Base-by-base conservation (phyloP, 2,329 filamentous ascomycete species). In the Xylaria sp. region DNA sequence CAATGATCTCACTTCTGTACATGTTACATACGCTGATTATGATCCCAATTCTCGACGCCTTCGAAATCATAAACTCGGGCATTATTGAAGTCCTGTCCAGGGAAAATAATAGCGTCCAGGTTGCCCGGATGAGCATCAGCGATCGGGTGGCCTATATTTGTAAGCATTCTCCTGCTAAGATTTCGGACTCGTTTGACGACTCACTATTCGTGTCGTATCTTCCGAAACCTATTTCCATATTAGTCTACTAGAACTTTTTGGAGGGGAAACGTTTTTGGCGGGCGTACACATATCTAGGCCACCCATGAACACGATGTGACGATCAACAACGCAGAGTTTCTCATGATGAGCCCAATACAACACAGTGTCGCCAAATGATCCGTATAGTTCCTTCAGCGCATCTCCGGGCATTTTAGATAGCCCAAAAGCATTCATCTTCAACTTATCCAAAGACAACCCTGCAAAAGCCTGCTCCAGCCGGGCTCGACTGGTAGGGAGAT, bases 291-390 rank as follows among this genome's bases (percentile, higher is more conserved):
- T 84, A 79, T 97, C 94, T 1, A 97, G 82, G 22, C 94, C 94
- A 55, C 93, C 94, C 94, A 97, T 97, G 76, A 97, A 97, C 1
- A 90, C 93, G 63, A 90, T 83, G 10, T 84, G 84, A n/a, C 90
- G 88, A 77, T 97, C 94, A 17, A 97, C 81, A 1, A 97, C 77
- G 72, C 92, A 93, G 0, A 97, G 86, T 79, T 97, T 97, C 80
- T 97, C 94, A 73, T 97, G 94, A 73, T 97, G 94, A 2, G 93
- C 93, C 94, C 94, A 97, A 79, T 93, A 97, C 0, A 97, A 81
- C 11, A 97, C 91, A 1, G 94, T 88, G 71, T 92, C 93, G 36
- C 94, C 92, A 38, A 88, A 88, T 56, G 92, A 90, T 61, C 94
- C 94, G 75, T 97, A 97, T 0, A 97, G 80, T 0, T 90, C 88